These are phyloP conservation scores for Mycena capillaripes DNA, from an alignment of 768 basidiomycete genomes.

Conservation along the genomic window DNA sequence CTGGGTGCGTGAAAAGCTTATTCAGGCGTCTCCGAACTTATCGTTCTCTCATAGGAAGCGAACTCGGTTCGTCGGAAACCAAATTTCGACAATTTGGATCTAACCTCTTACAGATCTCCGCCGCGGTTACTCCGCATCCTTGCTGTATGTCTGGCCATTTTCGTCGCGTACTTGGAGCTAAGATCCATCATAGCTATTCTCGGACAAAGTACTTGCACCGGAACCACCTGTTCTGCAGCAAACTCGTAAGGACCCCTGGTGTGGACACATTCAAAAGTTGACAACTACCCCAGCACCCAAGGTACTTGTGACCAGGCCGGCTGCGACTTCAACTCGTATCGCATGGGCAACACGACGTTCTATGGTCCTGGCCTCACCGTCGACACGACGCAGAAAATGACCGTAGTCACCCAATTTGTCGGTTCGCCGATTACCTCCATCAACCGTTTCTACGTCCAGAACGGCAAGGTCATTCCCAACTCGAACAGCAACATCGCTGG, in stretches of 20 bases:
- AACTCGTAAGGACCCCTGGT: constrained; percentile 12
- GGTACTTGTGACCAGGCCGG: constrained; percentile 56
- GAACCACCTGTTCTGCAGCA: constrained; percentile 45
- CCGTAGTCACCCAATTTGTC: constrained; percentile 52
- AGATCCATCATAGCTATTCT: constrained; percentile 36
- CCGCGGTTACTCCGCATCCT: constrained; percentile 58
- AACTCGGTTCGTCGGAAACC: constrained; percentile 48
- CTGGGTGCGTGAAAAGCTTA: constrained; percentile 20
- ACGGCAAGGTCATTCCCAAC: constrained; percentile 22
- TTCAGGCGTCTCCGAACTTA: constrained; percentile 20
- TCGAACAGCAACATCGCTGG: constrained; percentile 53
- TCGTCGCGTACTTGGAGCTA: background rate
- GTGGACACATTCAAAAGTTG: background rate
- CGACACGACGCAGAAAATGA: constrained; percentile 56
- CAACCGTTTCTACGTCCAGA: constrained; percentile 46
- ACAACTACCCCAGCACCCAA: constrained; percentile 34
- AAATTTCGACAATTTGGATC: background rate
- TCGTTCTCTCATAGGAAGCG: constrained; percentile 21
- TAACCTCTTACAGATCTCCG: constrained; percentile 38
- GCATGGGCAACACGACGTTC: constrained; percentile 50
- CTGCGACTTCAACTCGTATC: constrained; percentile 64
- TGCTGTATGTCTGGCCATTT: constrained; percentile 44
- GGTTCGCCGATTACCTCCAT: constrained; percentile 56
- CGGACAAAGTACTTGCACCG: constrained; percentile 53
- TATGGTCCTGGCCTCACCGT: constrained; percentile 54